Evolutionary conservation across 768 basidiomycete species (phyloP), one percentile per base, ranked within the genome.

Genomic region (Leccinum variicolor): DNA sequence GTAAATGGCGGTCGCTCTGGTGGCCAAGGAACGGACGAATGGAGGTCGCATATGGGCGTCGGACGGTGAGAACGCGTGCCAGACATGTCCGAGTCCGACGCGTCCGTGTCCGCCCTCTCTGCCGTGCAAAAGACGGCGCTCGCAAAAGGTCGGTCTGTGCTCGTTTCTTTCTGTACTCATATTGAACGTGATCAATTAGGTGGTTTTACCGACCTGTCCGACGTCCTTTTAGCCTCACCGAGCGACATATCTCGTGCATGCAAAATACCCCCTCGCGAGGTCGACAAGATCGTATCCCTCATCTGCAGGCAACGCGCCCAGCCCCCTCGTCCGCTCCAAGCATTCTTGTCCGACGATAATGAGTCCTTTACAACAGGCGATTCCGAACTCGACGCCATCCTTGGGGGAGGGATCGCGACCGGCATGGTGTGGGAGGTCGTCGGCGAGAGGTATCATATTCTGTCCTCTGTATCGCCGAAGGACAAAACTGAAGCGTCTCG

Each of bases 381-480:
- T 67, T 56, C 68, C 2, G 65, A 74, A 19, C 76, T 98, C 15
- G 93, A 98, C 68, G 55, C 71, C 26, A 74, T 81, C 6, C 75
- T 98, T 0, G 89, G 89, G 7, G 94, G 94, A 13, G 94, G 94
- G 3, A 77, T 97, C 21, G 74, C 81, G 54, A 84, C 86, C 1
- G 86, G 92, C 2, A 86, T 87, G 81, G 61, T 98, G 3, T 95
- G 92, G 84, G 94, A 98, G 64, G 74, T 96, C 41, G 85, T 81
- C 13, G 94, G 94, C 26, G 92, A 96, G 78, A 92, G 92, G 94
- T 94, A 71, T 51, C 11, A 33, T 59, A 51, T n/a, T 56, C 45
- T 50, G 23, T 25, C 39, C 45, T 23, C 23, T 53, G 19, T 19
- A 52, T 55, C 46, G 43, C 28, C 8, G 21, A 39, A 50, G 26